phyloP scores from a whole-genome alignment of 345 rosid genomes.

The Eucalyptus lansdowneana region DNA sequence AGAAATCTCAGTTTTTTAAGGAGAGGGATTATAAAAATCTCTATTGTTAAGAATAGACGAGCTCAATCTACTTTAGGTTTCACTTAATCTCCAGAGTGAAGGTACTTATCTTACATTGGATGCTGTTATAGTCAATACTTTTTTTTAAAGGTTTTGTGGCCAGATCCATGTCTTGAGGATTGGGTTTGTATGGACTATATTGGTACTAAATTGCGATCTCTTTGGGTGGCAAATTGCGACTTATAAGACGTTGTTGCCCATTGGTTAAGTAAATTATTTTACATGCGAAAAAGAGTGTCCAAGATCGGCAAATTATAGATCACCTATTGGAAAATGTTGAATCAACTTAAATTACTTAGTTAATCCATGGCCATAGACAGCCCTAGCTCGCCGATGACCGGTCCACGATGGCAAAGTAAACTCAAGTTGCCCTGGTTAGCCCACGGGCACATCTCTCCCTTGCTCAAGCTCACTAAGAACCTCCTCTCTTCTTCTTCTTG shows the following conservation, averaged over 20 bases:
- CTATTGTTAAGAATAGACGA: background rate
- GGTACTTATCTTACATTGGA: background rate
- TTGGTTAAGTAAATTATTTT: background rate
- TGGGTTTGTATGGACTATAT: background rate
- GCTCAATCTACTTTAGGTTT: background rate
- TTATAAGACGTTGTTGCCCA: background rate
- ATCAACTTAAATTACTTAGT: background rate
- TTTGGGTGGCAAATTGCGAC: background rate
- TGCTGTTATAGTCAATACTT: background rate
- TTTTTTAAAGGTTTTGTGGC: background rate
- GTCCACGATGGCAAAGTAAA: background rate
- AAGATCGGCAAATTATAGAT: background rate
- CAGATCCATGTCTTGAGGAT: background rate
- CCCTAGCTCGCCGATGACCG: background rate
- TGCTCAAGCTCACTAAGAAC: slow-evolving; percentile 1
- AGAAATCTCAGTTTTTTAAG: background rate
- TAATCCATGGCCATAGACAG: background rate
- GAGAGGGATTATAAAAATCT: background rate
- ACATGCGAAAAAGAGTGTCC: background rate
- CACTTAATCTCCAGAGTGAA: background rate
- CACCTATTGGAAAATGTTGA: background rate
- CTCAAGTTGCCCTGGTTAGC: slow-evolving; percentile 19
- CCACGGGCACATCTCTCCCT: slow-evolving; percentile 12
- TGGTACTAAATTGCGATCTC: background rate
- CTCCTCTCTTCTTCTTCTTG: no score